A percentile compares a stretch with the other conserved stretches of the same genome.
These are phyloP conservation scores for Oryza glumipatula DNA, from an alignment of 176 grass and related monocot genomes.

Conservation along the genomic window DNA sequence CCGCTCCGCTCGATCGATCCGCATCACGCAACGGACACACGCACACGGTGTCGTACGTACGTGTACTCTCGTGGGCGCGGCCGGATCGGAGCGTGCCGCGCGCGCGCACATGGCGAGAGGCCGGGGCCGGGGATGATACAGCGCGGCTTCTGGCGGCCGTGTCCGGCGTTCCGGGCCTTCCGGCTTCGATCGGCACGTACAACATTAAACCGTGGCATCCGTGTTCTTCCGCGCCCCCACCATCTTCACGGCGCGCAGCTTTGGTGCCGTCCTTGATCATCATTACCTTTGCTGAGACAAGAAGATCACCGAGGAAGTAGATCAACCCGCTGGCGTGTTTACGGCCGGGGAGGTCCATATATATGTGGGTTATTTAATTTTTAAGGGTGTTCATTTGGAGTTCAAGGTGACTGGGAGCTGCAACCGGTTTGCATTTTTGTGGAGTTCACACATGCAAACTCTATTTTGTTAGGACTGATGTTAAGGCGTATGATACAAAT, in stretches of 20 bases:
- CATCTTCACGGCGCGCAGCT: not conserved
- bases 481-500: not conserved
- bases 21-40: not conserved
- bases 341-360: not conserved
- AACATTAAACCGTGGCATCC: not conserved
- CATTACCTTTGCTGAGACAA: not conserved
- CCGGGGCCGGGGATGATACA: slow-evolving; percentile 13
- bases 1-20: not conserved
- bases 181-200: not conserved
- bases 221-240: not conserved
- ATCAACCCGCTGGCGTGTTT: not conserved
- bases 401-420: not conserved
- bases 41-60: not conserved
- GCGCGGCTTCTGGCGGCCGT: slow-evolving; percentile 5
- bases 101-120: slow-evolving; percentile 19
- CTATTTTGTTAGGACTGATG: not conserved
- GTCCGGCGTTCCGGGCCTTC: not conserved
- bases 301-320: not conserved
- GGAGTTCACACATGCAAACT: no score
- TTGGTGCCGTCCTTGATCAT: not conserved
- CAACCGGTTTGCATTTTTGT: not conserved
- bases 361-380: not conserved
- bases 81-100: not conserved
- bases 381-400: not conserved
- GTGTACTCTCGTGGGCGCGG: not conserved